These are phyloP conservation scores for Blastobotrys chiropterorum DNA, from an alignment of 805 yeast genomes.

Conservation along the genomic window DNA sequence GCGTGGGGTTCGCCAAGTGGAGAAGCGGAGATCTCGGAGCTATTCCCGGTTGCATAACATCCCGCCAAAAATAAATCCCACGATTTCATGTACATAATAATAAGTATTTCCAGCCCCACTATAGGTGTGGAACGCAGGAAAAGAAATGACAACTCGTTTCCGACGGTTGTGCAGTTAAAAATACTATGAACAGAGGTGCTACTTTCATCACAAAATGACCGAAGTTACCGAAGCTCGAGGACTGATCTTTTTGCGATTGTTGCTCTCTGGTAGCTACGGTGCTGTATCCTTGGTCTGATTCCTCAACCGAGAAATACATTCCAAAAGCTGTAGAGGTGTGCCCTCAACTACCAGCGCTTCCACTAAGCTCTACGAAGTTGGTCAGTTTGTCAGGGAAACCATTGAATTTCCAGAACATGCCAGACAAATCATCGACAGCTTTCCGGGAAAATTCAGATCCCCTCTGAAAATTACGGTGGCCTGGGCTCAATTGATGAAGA, in stretches of 20 bases:
- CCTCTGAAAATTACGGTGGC: constrained; percentile 59
- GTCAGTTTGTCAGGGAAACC: neutral
- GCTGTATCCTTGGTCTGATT: neutral
- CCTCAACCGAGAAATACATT: neutral
- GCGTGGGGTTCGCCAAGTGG: too few relatives aligned
- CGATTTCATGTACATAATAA: too few relatives aligned
- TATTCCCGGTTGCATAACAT: too few relatives aligned
- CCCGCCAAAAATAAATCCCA: too few relatives aligned
- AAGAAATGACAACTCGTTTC: too few relatives aligned
- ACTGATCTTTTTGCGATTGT: too few relatives aligned
- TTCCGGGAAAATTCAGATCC: constrained; percentile 52
- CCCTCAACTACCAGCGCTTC: neutral
- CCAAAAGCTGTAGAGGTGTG: neutral
- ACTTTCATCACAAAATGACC: too few relatives aligned
- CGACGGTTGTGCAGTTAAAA: too few relatives aligned
- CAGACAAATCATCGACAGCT: constrained; percentile 2
- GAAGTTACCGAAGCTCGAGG: too few relatives aligned
- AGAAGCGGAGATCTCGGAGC: too few relatives aligned
- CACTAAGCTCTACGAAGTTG: neutral
- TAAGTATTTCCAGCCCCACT: neutral
- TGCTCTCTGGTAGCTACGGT: neutral
- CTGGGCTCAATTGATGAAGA: constrained; percentile 44
- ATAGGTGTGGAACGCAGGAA: neutral
- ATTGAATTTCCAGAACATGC: constrained; percentile 1
- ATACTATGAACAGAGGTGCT: too few relatives aligned